These are phyloP conservation scores for Kandelia obovata DNA, from an alignment of 345 rosid genomes.

Conservation along the genomic window DNA sequence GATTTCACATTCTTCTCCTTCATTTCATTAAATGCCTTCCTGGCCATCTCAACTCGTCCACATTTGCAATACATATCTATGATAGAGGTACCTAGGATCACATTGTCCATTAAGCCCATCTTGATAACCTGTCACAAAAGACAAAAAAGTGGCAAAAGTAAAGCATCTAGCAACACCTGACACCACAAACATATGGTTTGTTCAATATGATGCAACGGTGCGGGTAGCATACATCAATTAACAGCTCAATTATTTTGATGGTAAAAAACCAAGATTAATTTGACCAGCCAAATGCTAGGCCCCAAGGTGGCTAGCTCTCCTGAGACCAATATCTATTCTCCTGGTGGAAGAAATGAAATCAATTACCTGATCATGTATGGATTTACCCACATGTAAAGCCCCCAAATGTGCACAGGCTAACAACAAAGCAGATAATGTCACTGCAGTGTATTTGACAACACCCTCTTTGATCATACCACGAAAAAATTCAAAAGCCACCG, in stretches of 20 bases:
- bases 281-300: too few relatives aligned
- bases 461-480: conserved; percentile 36
- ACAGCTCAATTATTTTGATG: too few relatives aligned
- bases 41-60: conserved; percentile 64
- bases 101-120: conserved; percentile 63
- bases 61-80: conserved; percentile 92
- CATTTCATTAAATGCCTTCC: conserved; percentile 59
- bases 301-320: too few relatives aligned
- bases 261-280: too few relatives aligned
- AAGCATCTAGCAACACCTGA: conserved; percentile 1
- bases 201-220: neutral
- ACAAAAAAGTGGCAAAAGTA: conserved; percentile 10
- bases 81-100: conserved; percentile 63
- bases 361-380: conserved; percentile 73
- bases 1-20: conserved; percentile 71
- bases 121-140: conserved; percentile 52
- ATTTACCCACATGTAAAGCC: conserved; percentile 57
- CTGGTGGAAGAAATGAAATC: neutral
- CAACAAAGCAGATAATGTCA: conserved; percentile 65
- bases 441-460: conserved; percentile 48
- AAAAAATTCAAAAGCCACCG: conserved; percentile 59
- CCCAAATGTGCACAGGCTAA: conserved; percentile 75
- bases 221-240: neutral
- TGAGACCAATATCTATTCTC: neutral
- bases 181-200: neutral